Conservation (phyloP, 768 basidiomycete genomes). For the Pulveroboletus sp. region DNA sequence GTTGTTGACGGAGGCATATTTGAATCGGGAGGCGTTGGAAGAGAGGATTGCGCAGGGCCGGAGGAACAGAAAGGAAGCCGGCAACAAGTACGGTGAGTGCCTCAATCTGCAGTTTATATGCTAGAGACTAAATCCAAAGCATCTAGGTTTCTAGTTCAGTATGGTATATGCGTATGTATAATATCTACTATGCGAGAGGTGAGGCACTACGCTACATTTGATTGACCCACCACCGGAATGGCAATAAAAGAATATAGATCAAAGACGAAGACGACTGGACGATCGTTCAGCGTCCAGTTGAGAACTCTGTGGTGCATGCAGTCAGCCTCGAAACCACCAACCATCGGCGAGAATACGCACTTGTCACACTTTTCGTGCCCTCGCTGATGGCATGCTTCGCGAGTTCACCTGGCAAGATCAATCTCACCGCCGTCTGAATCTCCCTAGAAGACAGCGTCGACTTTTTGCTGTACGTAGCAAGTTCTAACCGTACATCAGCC, state of each 20-base stretch:
- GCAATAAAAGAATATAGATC: neutral
- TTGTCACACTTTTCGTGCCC: constrained; percentile 62
- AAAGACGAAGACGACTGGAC: neutral
- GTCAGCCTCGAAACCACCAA: neutral
- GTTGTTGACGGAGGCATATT: constrained; percentile 75
- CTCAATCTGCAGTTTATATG: neutral
- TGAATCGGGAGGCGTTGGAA: constrained; percentile 78
- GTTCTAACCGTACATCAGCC: constrained; percentile 36
- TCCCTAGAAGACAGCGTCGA: constrained; percentile 72
- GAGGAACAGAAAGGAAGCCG: constrained; percentile 83
- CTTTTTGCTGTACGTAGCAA: constrained; percentile 67
- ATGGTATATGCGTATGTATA: constrained; percentile 10
- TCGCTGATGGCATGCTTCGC: constrained; percentile 76
- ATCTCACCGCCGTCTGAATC: constrained; percentile 65
- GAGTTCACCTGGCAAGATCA: constrained; percentile 68
- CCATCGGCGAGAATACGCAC: constrained; percentile 12
- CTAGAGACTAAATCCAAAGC: neutral
- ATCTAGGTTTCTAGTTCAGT: constrained; percentile 23
- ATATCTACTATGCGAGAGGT: constrained; percentile 15
- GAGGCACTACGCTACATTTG: constrained; percentile 25
- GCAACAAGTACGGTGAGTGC: constrained; percentile 83
- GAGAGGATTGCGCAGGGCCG: constrained; percentile 80
- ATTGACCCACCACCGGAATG: neutral
- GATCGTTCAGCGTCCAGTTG: constrained; percentile 14
- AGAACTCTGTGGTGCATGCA: constrained; percentile 21